These are phyloP conservation scores for Alternaria consortialis DNA, from an alignment of 2,329 filamentous ascomycete species.

Conservation along the genomic window DNA sequence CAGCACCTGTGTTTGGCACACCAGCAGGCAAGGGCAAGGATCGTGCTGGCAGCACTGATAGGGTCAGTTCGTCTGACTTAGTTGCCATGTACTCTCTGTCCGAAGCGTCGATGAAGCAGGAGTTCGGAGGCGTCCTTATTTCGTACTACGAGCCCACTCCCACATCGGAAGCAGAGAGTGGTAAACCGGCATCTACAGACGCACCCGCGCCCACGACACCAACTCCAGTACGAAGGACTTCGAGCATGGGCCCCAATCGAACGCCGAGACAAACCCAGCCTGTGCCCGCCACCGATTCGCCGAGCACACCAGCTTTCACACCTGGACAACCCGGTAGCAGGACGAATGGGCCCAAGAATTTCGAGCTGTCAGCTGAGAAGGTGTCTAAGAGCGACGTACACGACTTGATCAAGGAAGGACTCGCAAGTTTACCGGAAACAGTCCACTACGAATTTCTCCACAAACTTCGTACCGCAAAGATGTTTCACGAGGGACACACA, in stretches of 20 bases:
- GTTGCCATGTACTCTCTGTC: slow-evolving; percentile 69
- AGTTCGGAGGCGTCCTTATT: slow-evolving; percentile 82
- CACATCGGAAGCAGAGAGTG: slow-evolving; percentile 34
- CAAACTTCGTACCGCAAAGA: slow-evolving; percentile 83
- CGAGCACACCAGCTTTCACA: slow-evolving; percentile 57
- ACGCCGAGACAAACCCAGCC: slow-evolving; percentile 61
- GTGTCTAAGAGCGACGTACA: slow-evolving; percentile 55
- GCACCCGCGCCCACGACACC: slow-evolving; percentile 74
- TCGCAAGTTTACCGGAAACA: slow-evolving; percentile 72
- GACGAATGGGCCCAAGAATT: slow-evolving; percentile 46
- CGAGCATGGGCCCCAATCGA: slow-evolving; percentile 56
- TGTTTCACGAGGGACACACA: slow-evolving; percentile 71
- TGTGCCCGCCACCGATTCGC: slow-evolving; percentile 56
- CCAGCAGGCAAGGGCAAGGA: slow-evolving; percentile 76
- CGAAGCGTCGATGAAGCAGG: slow-evolving; percentile 66
- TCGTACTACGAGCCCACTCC: slow-evolving; percentile 73
- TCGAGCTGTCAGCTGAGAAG: slow-evolving; percentile 69
- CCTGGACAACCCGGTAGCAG: slow-evolving; percentile 42
- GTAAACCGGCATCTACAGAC: slow-evolving; percentile 37
- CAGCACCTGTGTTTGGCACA: slow-evolving; percentile 60
- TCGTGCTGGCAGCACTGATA: slow-evolving; percentile 46
- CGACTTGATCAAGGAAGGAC: slow-evolving; percentile 53
- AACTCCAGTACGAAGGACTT: slow-evolving; percentile 77
- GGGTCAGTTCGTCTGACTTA: slow-evolving; percentile 68
- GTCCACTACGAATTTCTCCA: slow-evolving; percentile 86